phyloP scores from a whole-genome alignment of 2,329 filamentous ascomycete species.

The Beauveria sp. region DNA sequence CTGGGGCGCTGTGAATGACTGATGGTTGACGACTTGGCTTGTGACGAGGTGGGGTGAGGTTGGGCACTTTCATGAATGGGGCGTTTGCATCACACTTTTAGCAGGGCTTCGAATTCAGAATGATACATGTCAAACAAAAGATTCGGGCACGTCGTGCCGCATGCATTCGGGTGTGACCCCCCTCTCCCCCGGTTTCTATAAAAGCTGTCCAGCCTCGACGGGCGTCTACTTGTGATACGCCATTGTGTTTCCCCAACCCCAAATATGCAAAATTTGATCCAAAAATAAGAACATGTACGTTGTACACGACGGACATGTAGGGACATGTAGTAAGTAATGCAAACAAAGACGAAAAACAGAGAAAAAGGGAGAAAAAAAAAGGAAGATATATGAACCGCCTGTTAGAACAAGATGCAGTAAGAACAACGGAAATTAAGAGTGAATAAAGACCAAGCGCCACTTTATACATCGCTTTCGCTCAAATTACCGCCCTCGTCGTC shows the following conservation, averaged over 20 bases:
- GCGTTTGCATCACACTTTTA: no score
- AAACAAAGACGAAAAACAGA: neutral
- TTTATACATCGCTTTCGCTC: slow-evolving; percentile 21
- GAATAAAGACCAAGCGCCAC: neutral
- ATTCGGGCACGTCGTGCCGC: neutral
- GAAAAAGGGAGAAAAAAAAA: no score
- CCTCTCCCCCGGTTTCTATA: neutral
- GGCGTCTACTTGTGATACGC: slow-evolving; percentile 10
- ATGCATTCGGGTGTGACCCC: neutral
- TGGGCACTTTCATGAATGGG: neutral
- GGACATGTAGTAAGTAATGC: neutral
- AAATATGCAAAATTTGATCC: slow-evolving; percentile 5
- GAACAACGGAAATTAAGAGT: neutral
- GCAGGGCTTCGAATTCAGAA: neutral
- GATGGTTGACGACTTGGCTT: neutral
- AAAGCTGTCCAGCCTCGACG: neutral
- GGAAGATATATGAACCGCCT: neutral
- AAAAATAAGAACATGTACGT: neutral
- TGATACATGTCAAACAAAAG: neutral
- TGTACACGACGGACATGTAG: neutral
- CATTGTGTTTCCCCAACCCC: neutral
- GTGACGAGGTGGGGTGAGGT: neutral
- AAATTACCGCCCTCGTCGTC: slow-evolving; percentile 37
- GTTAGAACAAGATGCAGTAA: neutral
- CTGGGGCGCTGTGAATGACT: no score